Percentiles rank a stretch among this genome's conserved stretches.
Conservation (phyloP, 257 asterid genomes). For the Catharanthus roseus region DNA sequence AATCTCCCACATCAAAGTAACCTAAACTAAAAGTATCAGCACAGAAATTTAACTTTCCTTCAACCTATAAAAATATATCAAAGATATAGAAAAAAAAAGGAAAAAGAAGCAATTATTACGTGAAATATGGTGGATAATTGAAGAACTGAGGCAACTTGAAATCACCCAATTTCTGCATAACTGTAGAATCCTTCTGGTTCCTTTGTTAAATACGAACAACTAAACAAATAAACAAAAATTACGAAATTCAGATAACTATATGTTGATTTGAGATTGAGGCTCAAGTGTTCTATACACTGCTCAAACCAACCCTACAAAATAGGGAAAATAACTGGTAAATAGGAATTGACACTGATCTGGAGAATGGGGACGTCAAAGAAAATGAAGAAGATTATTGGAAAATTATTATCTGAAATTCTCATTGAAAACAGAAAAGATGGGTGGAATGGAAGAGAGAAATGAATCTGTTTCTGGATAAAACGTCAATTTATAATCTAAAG, state of each 20-base stretch:
- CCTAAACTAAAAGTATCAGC: neutral
- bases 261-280: no score
- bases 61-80: neutral
- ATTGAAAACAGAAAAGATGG: no score
- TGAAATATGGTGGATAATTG: slow-evolving; percentile 34
- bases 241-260: neutral
- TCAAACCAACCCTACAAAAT: no score
- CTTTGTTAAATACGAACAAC: neutral
- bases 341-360: no score
- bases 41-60: neutral
- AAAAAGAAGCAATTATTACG: slow-evolving; percentile 14
- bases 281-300: no score
- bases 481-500: no score
- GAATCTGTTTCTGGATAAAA: no score
- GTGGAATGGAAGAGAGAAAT: no score
- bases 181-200: neutral
- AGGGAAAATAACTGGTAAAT: no score
- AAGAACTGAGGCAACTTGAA: slow-evolving; percentile 36
- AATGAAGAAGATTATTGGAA: no score
- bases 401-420: no score
- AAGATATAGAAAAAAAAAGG: neutral
- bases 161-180: slow-evolving; percentile 29
- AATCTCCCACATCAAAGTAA: neutral
- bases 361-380: no score
- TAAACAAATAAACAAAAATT: neutral